Percentiles rank a stretch among this genome's conserved stretches.
Evolutionary conservation across 1,284 basidiomycete species (phyloP).

Genomic region (Cryptococcus hybrid): DNA sequence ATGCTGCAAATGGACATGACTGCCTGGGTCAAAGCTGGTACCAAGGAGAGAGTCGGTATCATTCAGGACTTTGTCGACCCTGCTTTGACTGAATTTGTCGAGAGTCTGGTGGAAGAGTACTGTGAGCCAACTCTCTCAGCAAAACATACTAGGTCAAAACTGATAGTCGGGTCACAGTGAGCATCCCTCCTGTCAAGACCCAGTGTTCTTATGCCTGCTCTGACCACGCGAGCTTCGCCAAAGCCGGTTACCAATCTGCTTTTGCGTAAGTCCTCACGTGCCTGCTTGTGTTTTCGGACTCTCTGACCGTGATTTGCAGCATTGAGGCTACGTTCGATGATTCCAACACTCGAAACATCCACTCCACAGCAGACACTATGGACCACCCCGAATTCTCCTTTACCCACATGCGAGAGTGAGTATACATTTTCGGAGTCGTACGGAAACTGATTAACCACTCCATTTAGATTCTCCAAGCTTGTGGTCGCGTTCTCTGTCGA

Average conservation of each 20-base stretch:
- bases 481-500: conserved; percentile 81
- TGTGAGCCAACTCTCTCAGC: conserved; percentile 32
- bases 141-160: neutral
- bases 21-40: conserved; percentile 91
- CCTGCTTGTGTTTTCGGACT: neutral
- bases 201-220: conserved; percentile 93
- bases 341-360: conserved; percentile 70
- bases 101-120: conserved; percentile 66
- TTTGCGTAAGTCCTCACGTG: conserved; percentile 64
- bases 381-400: conserved; percentile 83
- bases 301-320: conserved; percentile 8
- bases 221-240: conserved; percentile 75
- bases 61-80: conserved; percentile 83
- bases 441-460: neutral
- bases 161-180: conserved; percentile 26
- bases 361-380: conserved; percentile 74
- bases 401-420: conserved; percentile 53
- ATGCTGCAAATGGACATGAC: conserved; percentile 94
- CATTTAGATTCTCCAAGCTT: conserved; percentile 81
- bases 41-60: conserved; percentile 81
- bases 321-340: conserved; percentile 52
- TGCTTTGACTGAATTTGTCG: conserved; percentile 70
- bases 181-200: conserved; percentile 50
- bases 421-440: neutral
- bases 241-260: conserved; percentile 77